A percentile compares a stretch with the other conserved stretches of the same genome.
phyloP scores from a whole-genome alignment of 768 basidiomycete genomes.

The Rhizopogon sp. region DNA sequence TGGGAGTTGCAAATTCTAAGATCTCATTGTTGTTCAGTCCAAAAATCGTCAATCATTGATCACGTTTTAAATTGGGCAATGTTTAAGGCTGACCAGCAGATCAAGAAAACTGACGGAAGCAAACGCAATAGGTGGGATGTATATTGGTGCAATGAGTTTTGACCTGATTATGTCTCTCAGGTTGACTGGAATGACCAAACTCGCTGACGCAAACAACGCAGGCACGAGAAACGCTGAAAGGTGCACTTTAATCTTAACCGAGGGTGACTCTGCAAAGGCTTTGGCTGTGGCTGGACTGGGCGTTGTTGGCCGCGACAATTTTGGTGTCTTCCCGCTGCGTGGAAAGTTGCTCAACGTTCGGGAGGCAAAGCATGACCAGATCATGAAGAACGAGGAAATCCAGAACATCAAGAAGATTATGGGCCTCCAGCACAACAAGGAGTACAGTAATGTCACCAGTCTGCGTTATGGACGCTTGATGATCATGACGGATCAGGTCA shows the following conservation, averaged over 20 bases:
- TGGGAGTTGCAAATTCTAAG: neutral
- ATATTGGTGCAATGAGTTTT: neutral
- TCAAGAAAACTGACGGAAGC: conserved; percentile 92
- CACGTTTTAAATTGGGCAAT: conserved; percentile 94
- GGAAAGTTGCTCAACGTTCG: conserved; percentile 97
- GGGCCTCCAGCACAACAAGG: conserved; percentile 91
- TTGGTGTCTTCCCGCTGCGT: conserved; percentile 95
- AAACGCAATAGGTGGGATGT: conserved; percentile 74
- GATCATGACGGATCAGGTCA: conserved; percentile 99
- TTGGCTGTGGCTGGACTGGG: conserved; percentile 91
- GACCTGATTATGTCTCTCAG: conserved; percentile 34
- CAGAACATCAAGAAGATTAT: conserved; percentile 98
- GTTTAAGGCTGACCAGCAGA: conserved; percentile 92
- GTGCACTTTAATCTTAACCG: conserved; percentile 95
- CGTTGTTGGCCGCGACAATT: conserved; percentile 94
- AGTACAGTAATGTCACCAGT: conserved; percentile 61
- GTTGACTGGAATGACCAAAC: conserved; percentile 85
- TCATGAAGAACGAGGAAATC: conserved; percentile 98
- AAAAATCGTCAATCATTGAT: conserved; percentile 87
- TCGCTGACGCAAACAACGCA: conserved; percentile 96
- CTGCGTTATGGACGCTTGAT: conserved; percentile 93
- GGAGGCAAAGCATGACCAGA: conserved; percentile 92
- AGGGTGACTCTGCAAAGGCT: conserved; percentile 98
- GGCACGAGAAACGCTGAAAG: conserved; percentile 74
- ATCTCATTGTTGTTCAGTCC: conserved; percentile 42